Evolutionary conservation across 352 stramenopile species (phyloP), one percentile per base, ranked within the genome.

Genomic region (Thraustotheca clavata): DNA sequence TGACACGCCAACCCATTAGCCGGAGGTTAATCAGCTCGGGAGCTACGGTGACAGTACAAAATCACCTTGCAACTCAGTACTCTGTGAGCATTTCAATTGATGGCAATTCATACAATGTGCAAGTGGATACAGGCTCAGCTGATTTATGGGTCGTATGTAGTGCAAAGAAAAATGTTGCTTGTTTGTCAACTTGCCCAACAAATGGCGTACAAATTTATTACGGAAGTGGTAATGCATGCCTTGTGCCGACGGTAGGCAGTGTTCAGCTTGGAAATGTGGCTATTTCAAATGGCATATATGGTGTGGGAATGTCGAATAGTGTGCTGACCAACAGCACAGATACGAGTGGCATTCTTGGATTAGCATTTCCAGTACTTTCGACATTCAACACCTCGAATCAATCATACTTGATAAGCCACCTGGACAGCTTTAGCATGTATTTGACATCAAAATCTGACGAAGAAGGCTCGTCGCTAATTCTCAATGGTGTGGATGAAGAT

Each of bases 111-210:
- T 87, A 78, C 70, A 59, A 73, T 0, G 73, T 90, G 50, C 72
- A 84, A 33, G 73, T 90, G 27, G 81, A 91, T 70, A 91, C 80
- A 8, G 82, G 82, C 49, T 91, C 82, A 29, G 87, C 82, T 14
- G 80, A 91, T 67, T 66, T 88, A 11, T 91, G 82, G 79, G 68
- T 91, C 62, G 86, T 76, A 9, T 91, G 81, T 67, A 75, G 76
- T 41, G 80, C 74, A 67, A 61, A 83, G 43, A 71, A 47, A n/a
- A 48, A 62, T 57, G 7, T 31, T 29, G 11, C 29, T 34, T 39
- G 50, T 20, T 14, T 40, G 20, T 46, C 68, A 67, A 1, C 70
- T 22, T 91, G 82, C 41, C 80, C 82, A 0, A 62, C 54, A 1
- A 62, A 50, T 12, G 60, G 73, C 0, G 72, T 31, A 3, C 72